Percentiles rank a stretch among this genome's conserved stretches.
phyloP scores from a whole-genome alignment of 148 eudicot genomes.

The Linanthus parryae region DNA sequence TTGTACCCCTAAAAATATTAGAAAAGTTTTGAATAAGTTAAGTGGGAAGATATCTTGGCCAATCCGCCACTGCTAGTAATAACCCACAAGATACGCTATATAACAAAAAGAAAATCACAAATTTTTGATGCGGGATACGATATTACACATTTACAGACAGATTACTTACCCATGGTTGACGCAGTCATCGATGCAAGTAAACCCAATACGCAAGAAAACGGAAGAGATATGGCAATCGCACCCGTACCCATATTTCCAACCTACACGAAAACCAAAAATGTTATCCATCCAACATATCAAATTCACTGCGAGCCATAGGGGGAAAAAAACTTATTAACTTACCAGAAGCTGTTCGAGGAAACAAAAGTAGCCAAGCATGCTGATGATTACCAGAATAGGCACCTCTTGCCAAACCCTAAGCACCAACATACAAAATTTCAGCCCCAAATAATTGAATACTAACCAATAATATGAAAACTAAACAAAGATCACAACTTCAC shows the following conservation, averaged over 20 bases:
- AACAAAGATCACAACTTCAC: too few species aligned
- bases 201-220: slow-evolving; percentile 84
- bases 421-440: neutral
- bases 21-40: too few species aligned
- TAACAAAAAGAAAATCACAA: too few species aligned
- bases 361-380: slow-evolving; percentile 75
- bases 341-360: slow-evolving; percentile 75
- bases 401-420: slow-evolving; percentile 89
- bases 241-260: slow-evolving; percentile 69
- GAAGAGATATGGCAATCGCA: slow-evolving; percentile 84
- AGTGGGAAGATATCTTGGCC: too few species aligned
- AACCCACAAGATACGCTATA: too few species aligned
- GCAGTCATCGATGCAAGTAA: slow-evolving; percentile 81
- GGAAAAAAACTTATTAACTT: neutral
- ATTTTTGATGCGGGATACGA: too few species aligned
- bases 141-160: too few species aligned
- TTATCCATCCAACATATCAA: neutral
- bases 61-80: too few species aligned
- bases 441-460: too few species aligned
- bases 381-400: slow-evolving; percentile 78
- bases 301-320: neutral
- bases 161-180: slow-evolving; percentile 85
- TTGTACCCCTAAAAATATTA: too few species aligned
- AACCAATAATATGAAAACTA: too few species aligned
- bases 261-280: slow-evolving; percentile 21